Percentiles rank a stretch among this genome's conserved stretches.
These are phyloP conservation scores for Neospermospora avenae DNA, from an alignment of 2,329 filamentous ascomycete species.

Conservation along the genomic window DNA sequence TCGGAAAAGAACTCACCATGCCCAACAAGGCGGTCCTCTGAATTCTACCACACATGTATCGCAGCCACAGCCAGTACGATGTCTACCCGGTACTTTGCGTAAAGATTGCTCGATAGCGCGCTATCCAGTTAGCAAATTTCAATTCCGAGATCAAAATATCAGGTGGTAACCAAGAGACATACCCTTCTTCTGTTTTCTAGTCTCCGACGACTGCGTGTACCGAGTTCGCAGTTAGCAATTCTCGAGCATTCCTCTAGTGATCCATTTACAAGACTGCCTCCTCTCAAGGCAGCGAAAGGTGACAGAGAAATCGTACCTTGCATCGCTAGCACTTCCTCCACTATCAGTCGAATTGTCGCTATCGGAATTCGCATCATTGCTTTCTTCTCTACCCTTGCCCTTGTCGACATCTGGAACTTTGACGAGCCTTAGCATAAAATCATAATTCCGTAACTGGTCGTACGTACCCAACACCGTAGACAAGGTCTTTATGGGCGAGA, in stretches of 20 bases:
- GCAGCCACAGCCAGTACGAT: conserved; percentile 45
- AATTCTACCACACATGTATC: conserved; percentile 38
- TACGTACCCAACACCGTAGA: conserved; percentile 40
- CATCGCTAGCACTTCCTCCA: conserved; percentile 36
- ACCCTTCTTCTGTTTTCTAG: conserved; percentile 25
- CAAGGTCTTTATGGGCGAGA: conserved; percentile 44
- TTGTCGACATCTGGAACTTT: conserved; percentile 30
- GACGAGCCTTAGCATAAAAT: conserved; percentile 1
- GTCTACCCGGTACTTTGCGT: conserved; percentile 44
- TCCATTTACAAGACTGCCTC: conserved; percentile 27
- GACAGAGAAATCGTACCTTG: conserved; percentile 29
- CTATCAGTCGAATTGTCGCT: conserved; percentile 35
- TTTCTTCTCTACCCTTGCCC: conserved; percentile 44
- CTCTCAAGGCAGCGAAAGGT: conserved; percentile 34
- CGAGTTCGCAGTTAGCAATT: not conserved
- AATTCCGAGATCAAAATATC: not conserved
- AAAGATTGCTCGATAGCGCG: conserved; percentile 39
- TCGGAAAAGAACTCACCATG: conserved; percentile 22
- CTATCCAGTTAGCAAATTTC: not conserved
- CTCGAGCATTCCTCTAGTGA: not conserved
- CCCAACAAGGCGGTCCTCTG: conserved; percentile 41
- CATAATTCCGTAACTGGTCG: not conserved
- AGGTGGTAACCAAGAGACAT: not conserved
- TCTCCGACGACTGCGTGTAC: conserved; percentile 31
- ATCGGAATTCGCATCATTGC: conserved; percentile 27